These are phyloP conservation scores for Neonectria coccinea DNA, from an alignment of 2,329 filamentous ascomycete genomes.

Conservation along the genomic window DNA sequence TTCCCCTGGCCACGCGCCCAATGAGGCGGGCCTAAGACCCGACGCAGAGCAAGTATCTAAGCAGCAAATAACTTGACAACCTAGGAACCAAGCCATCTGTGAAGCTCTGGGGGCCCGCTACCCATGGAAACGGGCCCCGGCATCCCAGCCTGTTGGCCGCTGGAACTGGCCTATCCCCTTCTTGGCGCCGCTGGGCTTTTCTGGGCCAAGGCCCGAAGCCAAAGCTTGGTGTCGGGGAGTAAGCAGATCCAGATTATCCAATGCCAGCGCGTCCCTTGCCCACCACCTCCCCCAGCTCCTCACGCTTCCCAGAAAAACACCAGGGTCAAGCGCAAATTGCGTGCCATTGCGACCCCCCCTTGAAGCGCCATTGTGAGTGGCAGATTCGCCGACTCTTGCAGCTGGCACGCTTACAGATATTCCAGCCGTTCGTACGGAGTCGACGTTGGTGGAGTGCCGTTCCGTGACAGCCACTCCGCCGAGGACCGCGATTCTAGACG, in stretches of 20 bases:
- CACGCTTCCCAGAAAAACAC: constrained; percentile 13
- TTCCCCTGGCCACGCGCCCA: constrained; percentile 31
- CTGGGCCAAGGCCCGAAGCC: constrained; percentile 18
- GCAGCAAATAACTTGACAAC: constrained; percentile 17
- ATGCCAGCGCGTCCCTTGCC: constrained; percentile 28
- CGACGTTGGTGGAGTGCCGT: constrained; percentile 5
- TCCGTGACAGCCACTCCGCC: constrained; percentile 18
- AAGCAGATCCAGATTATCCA: constrained; percentile 39
- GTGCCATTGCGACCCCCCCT: constrained; percentile 12
- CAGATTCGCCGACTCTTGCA: constrained; percentile 10
- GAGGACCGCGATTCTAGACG: constrained; percentile 32
- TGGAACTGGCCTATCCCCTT: constrained; percentile 25
- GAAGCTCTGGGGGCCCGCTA: constrained; percentile 29
- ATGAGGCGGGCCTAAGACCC: constrained; percentile 19
- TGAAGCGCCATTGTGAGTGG: constrained; percentile 3
- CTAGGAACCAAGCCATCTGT: constrained; percentile 29
- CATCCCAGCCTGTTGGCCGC: constrained; percentile 43
- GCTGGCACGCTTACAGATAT: not conserved
- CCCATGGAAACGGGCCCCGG: constrained; percentile 37
- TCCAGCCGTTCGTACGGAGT: not conserved
- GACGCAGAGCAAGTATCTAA: not conserved
- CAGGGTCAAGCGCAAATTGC: constrained; percentile 23
- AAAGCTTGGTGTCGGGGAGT: constrained; percentile 33
- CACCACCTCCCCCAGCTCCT: constrained; percentile 29
- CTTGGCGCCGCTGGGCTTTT: constrained; percentile 19